Percentiles rank a stretch among this genome's conserved stretches.
Conservation (phyloP, 2,329 filamentous ascomycete species). For the Talaromyces amestolkiae region DNA sequence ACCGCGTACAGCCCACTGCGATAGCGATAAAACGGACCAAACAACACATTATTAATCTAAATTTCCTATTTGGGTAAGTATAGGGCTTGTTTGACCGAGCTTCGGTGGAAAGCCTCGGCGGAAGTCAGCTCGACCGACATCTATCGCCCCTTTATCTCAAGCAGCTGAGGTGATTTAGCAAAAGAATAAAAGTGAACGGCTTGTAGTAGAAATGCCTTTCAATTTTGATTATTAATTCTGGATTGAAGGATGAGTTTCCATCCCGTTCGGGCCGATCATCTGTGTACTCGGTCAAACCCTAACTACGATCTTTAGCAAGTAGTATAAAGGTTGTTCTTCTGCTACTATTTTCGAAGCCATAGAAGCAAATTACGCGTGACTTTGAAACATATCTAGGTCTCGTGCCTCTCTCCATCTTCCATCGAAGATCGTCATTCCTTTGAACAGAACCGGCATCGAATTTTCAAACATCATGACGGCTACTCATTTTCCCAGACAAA, state of each 20-base stretch:
- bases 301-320: background rate
- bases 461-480: background rate
- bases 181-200: background rate
- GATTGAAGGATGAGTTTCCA: background rate
- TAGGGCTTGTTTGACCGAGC: background rate
- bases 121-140: background rate
- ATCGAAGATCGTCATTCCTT: too few species aligned
- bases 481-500: background rate
- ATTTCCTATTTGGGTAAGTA: background rate
- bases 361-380: background rate
- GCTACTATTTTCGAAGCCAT: background rate
- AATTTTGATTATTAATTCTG: background rate
- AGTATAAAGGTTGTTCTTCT: background rate
- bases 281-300: background rate
- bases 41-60: background rate
- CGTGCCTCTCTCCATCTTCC: background rate
- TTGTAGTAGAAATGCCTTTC: background rate
- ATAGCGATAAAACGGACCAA: background rate
- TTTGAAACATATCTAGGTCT: background rate
- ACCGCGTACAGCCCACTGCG: background rate
- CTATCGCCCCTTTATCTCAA: background rate
- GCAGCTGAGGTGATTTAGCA: background rate
- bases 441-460: background rate
- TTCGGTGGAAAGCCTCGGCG: slow-evolving; percentile 1
- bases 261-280: background rate